Evolutionary conservation across 345 rosid genomes (phyloP).

Genomic region (Populus pruinosa): DNA sequence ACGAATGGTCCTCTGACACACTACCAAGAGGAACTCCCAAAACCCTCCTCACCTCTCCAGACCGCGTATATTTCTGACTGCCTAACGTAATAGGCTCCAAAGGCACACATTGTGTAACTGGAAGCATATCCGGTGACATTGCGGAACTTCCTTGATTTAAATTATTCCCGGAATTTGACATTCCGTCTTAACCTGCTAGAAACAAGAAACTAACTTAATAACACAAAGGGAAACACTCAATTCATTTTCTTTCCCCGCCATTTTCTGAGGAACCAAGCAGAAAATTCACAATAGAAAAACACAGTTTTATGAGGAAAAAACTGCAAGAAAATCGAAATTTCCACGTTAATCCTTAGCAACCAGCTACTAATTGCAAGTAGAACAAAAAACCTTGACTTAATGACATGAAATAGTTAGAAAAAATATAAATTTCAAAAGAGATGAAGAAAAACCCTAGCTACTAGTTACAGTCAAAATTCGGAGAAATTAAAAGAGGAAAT

Average conservation of each 20-base stretch:
- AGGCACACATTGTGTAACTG: slow-evolving; percentile 55
- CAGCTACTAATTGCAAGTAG: background rate
- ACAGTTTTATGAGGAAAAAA: background rate
- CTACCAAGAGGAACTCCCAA: slow-evolving; percentile 62
- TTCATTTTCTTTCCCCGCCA: background rate
- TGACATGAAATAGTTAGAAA: background rate
- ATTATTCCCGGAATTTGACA: slow-evolving; percentile 58
- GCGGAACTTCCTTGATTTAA: slow-evolving; percentile 47
- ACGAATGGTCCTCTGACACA: slow-evolving; percentile 59
- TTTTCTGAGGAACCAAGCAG: background rate
- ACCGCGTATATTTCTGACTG: slow-evolving; percentile 57
- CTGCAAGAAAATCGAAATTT: background rate
- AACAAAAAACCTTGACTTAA: background rate
- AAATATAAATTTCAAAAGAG: background rate
- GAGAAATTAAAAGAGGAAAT: slow-evolving; percentile 3
- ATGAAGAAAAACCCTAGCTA: background rate
- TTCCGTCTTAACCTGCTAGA: slow-evolving; percentile 28
- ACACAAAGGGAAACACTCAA: too few species aligned
- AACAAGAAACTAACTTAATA: background rate
- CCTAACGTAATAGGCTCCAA: slow-evolving; percentile 80
- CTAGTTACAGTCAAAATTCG: slow-evolving; percentile 9
- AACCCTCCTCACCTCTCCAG: slow-evolving; percentile 76
- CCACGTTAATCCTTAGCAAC: background rate
- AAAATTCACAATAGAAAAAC: background rate
- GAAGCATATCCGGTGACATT: slow-evolving; percentile 54